A percentile compares a stretch with the other conserved stretches of the same genome.
phyloP scores from a whole-genome alignment of 192 early-diverging fungal species.

The Radiomyces spectabilis region DNA sequence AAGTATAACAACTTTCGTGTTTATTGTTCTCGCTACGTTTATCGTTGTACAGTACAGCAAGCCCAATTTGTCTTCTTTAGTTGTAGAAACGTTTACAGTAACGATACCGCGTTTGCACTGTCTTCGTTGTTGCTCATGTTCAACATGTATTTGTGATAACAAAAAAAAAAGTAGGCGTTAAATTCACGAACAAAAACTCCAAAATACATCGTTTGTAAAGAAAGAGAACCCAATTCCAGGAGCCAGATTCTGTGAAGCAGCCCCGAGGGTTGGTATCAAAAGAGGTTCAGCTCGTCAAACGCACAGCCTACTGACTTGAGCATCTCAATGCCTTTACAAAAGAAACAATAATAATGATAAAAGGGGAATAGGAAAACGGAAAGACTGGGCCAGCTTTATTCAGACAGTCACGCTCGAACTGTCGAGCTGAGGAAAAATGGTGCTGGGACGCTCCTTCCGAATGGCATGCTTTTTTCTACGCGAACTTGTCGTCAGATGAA shows the following conservation, averaged over 20 bases:
- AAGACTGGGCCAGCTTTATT: not conserved
- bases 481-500: too few relatives aligned
- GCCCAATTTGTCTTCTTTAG: too few relatives aligned
- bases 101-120: too few relatives aligned
- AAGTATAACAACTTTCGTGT: too few relatives aligned
- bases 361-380: not conserved
- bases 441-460: too few relatives aligned
- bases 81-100: too few relatives aligned
- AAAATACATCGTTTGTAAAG: not conserved
- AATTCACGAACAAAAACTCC: conserved; percentile 1
- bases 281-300: not conserved
- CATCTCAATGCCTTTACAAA: not conserved
- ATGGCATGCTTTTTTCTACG: too few relatives aligned
- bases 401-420: not conserved
- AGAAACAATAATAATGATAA: not conserved
- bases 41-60: too few relatives aligned
- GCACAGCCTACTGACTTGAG: not conserved
- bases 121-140: too few relatives aligned
- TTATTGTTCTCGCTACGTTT: too few relatives aligned
- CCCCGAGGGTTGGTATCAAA: not conserved
- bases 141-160: too few relatives aligned
- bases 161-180: not conserved
- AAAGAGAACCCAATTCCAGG: not conserved
- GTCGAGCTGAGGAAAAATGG: too few relatives aligned
- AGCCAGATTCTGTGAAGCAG: not conserved